Base-by-base conservation (phyloP, 2,329 filamentous ascomycete genomes). In the Colletotrichum tabaci region DNA sequence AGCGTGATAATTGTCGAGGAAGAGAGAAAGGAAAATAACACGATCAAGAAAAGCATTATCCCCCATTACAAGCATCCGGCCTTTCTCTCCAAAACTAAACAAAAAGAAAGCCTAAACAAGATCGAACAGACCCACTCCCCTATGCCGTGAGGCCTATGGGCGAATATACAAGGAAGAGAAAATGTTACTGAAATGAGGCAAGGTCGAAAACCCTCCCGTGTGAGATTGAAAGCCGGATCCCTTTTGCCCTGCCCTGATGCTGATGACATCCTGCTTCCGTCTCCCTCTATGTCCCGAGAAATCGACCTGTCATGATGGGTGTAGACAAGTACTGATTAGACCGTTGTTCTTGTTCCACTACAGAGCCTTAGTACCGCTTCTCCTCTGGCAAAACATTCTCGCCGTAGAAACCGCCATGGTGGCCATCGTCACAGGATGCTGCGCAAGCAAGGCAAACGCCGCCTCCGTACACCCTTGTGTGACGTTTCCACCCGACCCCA, bases 381-480 rank as follows among this genome's bases (percentile, higher is more conserved):
- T 89, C 85, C 74, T 87, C 85, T 23, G 87, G 82, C 18, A 85
- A 84, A 35, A 89, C 87, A 38, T 84, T 88, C 50, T 85, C 84
- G 38, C 87, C 88, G 73, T 89, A 90, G 77, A 88, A 88, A 9
- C 86, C 84, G 21, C 82, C 85, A 9, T 83, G 82, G 13, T 81
- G 81, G 35, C 84, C 80, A n/a, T 80, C 78, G 42, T 80, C 80
- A 8, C 83, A 85, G 12, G 86, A 83, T 10, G 85, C 87, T 49
- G 85, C 80, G 74, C 88, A 90, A 1, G 88, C 87, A 49, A 89
- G 82, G 73, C 88, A 90, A 3, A 87, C 84, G 7, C 88, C 87
- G 70, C 88, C 88, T 38, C 88, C 88, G 73, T 89, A 90, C 35
- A 90, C 88, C 35, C 87, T 84, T 18, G 88, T 90, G 77, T 90